Percentiles rank a stretch among this genome's conserved stretches.
Conservation (phyloP, 768 basidiomycete genomes). For the Leccinum boreale region DNA sequence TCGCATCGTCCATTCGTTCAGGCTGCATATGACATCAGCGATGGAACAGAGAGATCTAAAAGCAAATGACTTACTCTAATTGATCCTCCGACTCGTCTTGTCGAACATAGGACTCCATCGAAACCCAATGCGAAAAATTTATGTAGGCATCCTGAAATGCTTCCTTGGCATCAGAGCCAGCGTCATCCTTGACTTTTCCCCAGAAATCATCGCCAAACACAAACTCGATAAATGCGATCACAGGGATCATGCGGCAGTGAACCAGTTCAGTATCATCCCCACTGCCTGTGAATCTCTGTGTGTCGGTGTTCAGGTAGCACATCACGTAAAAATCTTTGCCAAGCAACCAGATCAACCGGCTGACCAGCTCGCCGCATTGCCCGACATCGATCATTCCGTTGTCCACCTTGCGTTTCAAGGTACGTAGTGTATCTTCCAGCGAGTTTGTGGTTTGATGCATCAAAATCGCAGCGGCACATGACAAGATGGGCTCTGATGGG, state of each 20-base stretch:
- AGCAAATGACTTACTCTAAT: too few species aligned
- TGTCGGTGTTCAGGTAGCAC: not conserved
- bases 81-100: too few species aligned
- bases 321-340: not conserved
- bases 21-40: too few species aligned
- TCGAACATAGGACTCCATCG: not conserved
- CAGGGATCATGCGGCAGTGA: not conserved
- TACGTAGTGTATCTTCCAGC: not conserved
- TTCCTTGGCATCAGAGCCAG: not conserved
- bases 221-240: not conserved
- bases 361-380: conserved; percentile 7
- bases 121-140: not conserved
- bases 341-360: not conserved
- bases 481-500: not conserved
- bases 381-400: not conserved
- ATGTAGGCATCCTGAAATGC: not conserved
- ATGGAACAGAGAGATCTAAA: too few species aligned
- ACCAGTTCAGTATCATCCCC: not conserved
- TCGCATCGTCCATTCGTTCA: too few species aligned
- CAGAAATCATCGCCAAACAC: not conserved
- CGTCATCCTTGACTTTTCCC: not conserved
- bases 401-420: not conserved
- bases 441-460: not conserved
- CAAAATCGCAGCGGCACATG: not conserved
- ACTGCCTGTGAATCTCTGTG: not conserved